A percentile compares a stretch with the other conserved stretches of the same genome.
These are phyloP conservation scores for Coniosporium tulheliwenetii DNA, from an alignment of 2,329 filamentous ascomycete genomes.

Conservation along the genomic window DNA sequence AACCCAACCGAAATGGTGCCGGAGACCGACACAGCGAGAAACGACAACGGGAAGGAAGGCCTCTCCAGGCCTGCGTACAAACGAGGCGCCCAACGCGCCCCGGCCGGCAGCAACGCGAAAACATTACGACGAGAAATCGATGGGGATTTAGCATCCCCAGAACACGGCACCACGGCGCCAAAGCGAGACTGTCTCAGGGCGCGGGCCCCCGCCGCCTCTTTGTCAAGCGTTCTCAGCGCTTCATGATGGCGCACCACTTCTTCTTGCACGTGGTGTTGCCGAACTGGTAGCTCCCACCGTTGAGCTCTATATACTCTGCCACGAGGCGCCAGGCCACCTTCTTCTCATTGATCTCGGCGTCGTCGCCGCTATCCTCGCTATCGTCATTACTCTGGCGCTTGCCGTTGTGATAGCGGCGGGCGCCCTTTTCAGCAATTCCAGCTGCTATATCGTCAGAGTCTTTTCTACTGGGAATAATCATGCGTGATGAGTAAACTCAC, in stretches of 20 bases:
- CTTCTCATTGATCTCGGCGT: conserved; percentile 20
- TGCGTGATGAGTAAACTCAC: conserved; percentile 31
- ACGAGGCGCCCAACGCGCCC: no score
- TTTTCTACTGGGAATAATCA: no score
- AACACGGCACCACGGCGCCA: no score
- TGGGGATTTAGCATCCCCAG: no score
- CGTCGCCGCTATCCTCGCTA: not conserved
- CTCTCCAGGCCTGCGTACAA: no score
- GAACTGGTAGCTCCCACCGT: conserved; percentile 42
- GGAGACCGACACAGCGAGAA: no score
- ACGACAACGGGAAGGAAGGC: no score
- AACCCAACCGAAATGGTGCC: no score
- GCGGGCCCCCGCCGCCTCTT: not conserved
- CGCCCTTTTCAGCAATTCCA: not conserved
- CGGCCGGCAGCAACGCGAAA: no score
- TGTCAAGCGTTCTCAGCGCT: not conserved
- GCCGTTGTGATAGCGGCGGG: conserved; percentile 1
- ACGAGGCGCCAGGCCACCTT: conserved; percentile 37
- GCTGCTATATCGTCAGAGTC: no score
- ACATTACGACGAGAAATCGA: no score
- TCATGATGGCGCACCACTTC: conserved; percentile 37
- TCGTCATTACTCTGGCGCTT: not conserved
- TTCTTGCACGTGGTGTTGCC: conserved; percentile 47
- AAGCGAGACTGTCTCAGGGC: not conserved
- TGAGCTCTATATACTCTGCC: conserved; percentile 33